A percentile compares a stretch with the other conserved stretches of the same genome.
Evolutionary conservation across 768 basidiomycete genomes (phyloP).

Genomic region (Kwoniella pini): DNA sequence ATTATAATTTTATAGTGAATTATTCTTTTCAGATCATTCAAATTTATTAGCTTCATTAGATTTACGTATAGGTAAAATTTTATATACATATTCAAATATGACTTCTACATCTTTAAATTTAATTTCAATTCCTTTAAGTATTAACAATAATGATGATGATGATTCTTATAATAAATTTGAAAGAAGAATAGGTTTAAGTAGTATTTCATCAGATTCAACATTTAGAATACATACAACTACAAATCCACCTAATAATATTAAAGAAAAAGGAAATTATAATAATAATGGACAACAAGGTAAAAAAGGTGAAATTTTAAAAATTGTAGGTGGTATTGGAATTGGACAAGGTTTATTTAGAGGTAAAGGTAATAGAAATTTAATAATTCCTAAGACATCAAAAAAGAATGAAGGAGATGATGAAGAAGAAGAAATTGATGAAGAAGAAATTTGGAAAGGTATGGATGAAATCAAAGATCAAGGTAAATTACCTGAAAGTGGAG

Average conservation of each 20-base stretch:
- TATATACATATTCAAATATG: constrained; percentile 43
- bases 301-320: constrained; percentile 32
- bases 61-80: constrained; percentile 46
- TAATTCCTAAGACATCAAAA: constrained; percentile 12
- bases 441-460: constrained; percentile 32
- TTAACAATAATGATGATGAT: neutral
- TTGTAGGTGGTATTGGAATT: constrained; percentile 39
- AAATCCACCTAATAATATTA: constrained; percentile 9
- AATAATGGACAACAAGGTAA: constrained; percentile 23
- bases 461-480: constrained; percentile 28
- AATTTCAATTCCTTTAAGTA: constrained; percentile 35
- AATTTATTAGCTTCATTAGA: constrained; percentile 44
- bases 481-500: constrained; percentile 10
- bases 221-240: constrained; percentile 34
- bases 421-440: constrained; percentile 30
- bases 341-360: constrained; percentile 35
- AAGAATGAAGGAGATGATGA: constrained; percentile 24
- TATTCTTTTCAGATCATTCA: constrained; percentile 52
- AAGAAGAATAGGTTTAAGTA: constrained; percentile 12
- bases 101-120: constrained; percentile 45
- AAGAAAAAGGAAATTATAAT: neutral
- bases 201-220: constrained; percentile 25
- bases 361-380: constrained; percentile 17
- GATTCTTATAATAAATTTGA: neutral
- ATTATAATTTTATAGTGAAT: no score